Evolutionary conservation across 495 filamentous ascomycete species (phyloP).

Genomic region (Neurospora sp.): DNA sequence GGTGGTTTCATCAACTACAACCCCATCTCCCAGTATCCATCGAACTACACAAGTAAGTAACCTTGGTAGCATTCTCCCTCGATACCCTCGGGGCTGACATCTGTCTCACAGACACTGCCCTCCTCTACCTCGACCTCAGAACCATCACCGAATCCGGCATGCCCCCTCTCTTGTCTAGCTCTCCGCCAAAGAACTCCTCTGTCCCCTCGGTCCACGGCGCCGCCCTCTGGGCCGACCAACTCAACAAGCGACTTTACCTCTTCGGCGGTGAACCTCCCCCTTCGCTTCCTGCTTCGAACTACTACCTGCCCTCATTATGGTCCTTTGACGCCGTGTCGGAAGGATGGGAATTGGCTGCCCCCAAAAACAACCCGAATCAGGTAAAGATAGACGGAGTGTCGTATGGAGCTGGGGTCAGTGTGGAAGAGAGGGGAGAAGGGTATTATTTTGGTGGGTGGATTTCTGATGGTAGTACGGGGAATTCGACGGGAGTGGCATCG

Average conservation of each 20-base stretch:
- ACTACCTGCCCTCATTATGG: slow-evolving; percentile 25
- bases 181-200: slow-evolving; percentile 34
- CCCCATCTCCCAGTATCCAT: slow-evolving; percentile 31
- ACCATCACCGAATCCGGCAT: slow-evolving; percentile 27
- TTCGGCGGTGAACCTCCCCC: slow-evolving; percentile 35
- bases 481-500: background rate
- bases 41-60: slow-evolving; percentile 39
- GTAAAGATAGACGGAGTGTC: slow-evolving; percentile 5
- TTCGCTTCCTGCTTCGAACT: slow-evolving; percentile 5
- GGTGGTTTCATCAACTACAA: slow-evolving; percentile 40
- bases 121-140: slow-evolving; percentile 41
- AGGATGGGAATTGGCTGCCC: slow-evolving; percentile 1
- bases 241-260: slow-evolving; percentile 43
- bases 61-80: background rate
- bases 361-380: background rate
- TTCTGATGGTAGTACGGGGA: slow-evolving; percentile 15
- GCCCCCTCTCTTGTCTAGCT: slow-evolving; percentile 37
- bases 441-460: slow-evolving; percentile 39
- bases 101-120: slow-evolving; percentile 24
- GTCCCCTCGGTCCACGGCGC: slow-evolving; percentile 37
- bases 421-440: slow-evolving; percentile 15
- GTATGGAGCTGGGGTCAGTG: slow-evolving; percentile 15
- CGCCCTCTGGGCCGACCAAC: slow-evolving; percentile 39
- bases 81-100: background rate
- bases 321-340: slow-evolving; percentile 35